Base-by-base conservation (phyloP, 805 yeast genomes). In the Candida corydali region DNA sequence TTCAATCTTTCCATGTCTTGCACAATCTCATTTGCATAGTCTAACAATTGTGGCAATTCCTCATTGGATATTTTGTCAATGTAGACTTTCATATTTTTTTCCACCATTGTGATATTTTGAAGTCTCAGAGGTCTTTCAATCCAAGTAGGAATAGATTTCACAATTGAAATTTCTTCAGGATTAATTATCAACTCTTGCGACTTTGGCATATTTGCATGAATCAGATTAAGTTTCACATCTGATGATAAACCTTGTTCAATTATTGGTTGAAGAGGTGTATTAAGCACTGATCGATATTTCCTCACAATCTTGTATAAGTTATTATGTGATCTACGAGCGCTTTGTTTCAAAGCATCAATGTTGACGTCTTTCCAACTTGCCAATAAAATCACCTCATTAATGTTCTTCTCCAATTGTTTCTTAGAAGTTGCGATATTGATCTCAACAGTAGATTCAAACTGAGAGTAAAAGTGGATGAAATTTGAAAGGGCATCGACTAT, bases 351-450 rank as follows among this genome's bases (percentile, higher is more conserved):
- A 0, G 98, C 96, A 52, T 85, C 94, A 29, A 88, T 77, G 51
- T 93, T 94, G 9, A 88, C 89, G 62, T 93, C 99, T 49, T 89
- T 88, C 98, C 98, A 94, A 51, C 96, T 86, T 1, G 98, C 97
- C 11, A 93, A 68, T 30, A 86, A 62, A 29, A 93, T 87, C 3
- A 88, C 81, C 40, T 93, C 98, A 24, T 78, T 71, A 8, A 93
- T 75, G 34, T 87, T 87, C 52, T 89, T 91, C 40, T 81, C 86
- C 24, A 91, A 62, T 3, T 61, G 57, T 49, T 73, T 76, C 55
- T 71, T 79, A 1, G 71, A 70, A 1, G 52, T 51, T 0, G 47
- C 49, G 8, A 88, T 52, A 8, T 62, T 56, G 0, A 70, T 73
- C 2, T 56, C 54, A n/a, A 91, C 63, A 1, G 55, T 47, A 0